Conservation (phyloP, 352 stramenopile species). For the Globisporangium abappressorium region DNA sequence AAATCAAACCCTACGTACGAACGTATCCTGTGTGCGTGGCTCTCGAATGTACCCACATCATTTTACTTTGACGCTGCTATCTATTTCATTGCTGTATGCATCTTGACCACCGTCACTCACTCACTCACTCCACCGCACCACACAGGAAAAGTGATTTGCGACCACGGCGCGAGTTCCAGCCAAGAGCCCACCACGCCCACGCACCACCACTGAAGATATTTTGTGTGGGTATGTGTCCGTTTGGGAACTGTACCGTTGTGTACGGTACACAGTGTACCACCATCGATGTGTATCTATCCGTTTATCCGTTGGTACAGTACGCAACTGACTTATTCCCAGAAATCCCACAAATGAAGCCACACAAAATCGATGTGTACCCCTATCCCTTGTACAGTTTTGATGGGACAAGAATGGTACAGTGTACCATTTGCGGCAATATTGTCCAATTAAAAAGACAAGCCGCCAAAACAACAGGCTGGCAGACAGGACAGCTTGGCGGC, state of each 20-base stretch:
- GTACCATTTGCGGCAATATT: not conserved
- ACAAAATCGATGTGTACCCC: constrained; percentile 2
- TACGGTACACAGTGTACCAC: not conserved
- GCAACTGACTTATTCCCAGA: not conserved
- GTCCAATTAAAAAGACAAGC: not conserved
- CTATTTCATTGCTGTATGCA: no score
- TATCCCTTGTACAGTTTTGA: not conserved
- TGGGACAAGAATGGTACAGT: constrained; percentile 8
- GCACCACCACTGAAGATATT: not conserved
- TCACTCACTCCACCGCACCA: not conserved
- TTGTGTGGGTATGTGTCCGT: constrained; percentile 13
- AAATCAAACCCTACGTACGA: not conserved
- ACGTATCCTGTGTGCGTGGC: not conserved
- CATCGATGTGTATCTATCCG: constrained; percentile 3
- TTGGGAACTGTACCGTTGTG: not conserved
- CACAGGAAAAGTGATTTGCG: not conserved
- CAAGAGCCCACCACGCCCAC: not conserved
- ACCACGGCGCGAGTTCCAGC: not conserved
- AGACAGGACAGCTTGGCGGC: not conserved
- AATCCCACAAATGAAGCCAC: constrained; percentile 10
- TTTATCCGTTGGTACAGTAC: not conserved
- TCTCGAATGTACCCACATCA: not conserved
- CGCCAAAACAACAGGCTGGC: not conserved
- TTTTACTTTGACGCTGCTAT: no score
- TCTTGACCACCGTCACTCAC: not conserved